Conservation (phyloP, 768 basidiomycete genomes). For the Mycena epipterygia region DNA sequence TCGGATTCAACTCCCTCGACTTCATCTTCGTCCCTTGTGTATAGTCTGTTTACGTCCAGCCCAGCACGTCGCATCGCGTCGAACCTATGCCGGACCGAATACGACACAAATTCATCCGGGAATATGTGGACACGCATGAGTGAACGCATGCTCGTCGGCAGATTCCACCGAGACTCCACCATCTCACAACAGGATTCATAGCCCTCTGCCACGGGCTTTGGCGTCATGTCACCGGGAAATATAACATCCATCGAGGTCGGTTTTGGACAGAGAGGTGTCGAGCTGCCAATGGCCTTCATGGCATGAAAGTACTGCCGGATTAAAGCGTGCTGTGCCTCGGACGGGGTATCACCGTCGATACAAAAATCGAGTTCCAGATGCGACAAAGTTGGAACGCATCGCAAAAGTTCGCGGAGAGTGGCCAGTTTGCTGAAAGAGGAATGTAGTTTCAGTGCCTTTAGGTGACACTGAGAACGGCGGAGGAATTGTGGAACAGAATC, state of each 20-base stretch:
- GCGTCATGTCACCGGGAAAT: not conserved
- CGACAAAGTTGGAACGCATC: not conserved
- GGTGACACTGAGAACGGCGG: not conserved
- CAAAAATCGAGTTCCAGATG: constrained; percentile 1
- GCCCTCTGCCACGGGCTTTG: not conserved
- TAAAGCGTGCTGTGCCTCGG: not conserved
- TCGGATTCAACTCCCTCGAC: not conserved
- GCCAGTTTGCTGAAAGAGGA: not conserved
- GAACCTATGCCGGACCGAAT: constrained; percentile 11
- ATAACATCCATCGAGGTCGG: not conserved
- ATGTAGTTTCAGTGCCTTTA: not conserved
- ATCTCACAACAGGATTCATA: not conserved
- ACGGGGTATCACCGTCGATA: not conserved
- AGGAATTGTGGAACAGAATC: not conserved
- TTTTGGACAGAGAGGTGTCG: not conserved
- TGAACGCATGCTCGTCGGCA: constrained; percentile 2
- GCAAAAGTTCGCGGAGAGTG: not conserved
- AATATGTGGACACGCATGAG: not conserved
- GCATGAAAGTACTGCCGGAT: not conserved
- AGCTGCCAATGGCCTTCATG: not conserved
- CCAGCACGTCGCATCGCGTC: constrained; percentile 2
- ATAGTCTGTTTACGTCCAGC: not conserved
- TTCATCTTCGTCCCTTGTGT: not conserved
- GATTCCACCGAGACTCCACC: constrained; percentile 18
- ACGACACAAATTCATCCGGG: not conserved